Evolutionary conservation across 2,329 filamentous ascomycete species (phyloP).

Genomic region (Sarocladium kiliense): DNA sequence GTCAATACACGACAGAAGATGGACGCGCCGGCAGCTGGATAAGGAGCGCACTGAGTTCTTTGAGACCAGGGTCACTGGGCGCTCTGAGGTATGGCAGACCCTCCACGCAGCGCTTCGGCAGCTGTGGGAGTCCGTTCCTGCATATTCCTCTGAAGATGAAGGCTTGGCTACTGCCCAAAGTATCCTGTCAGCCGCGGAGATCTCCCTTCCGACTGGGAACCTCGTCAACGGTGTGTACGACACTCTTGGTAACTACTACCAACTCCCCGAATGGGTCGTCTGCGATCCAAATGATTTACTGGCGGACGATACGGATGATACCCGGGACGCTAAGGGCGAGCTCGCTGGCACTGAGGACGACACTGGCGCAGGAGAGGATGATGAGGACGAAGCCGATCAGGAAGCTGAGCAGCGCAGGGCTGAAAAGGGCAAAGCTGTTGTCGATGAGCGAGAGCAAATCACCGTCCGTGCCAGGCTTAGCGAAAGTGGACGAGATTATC

Average conservation of each 20-base stretch:
- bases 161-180: constrained; percentile 67
- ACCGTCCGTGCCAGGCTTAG: constrained; percentile 59
- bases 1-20: constrained; percentile 56
- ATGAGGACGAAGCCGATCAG: constrained; percentile 21
- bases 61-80: constrained; percentile 78
- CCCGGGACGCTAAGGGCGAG: constrained; percentile 21
- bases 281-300: constrained; percentile 57
- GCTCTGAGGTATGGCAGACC: constrained; percentile 74
- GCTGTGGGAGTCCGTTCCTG: constrained; percentile 47
- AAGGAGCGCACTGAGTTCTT: constrained; percentile 80
- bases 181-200: constrained; percentile 71
- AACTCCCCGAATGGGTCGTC: constrained; percentile 63
- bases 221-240: constrained; percentile 70
- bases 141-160: constrained; percentile 28
- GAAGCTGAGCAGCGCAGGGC: constrained; percentile 38
- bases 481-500: constrained; percentile 60
- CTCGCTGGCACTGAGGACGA: constrained; percentile 33
- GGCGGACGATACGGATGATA: constrained; percentile 25
- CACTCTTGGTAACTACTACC: constrained; percentile 63
- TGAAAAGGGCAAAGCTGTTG: constrained; percentile 55
- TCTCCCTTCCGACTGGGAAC: constrained; percentile 70
- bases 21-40: constrained; percentile 65
- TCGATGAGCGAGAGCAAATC: constrained; percentile 48
- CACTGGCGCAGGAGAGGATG: constrained; percentile 14
- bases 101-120: constrained; percentile 63